Percentiles rank a stretch among this genome's conserved stretches.
phyloP scores from a whole-genome alignment of 495 filamentous ascomycete genomes.

The Aspergillus heteromorphus region DNA sequence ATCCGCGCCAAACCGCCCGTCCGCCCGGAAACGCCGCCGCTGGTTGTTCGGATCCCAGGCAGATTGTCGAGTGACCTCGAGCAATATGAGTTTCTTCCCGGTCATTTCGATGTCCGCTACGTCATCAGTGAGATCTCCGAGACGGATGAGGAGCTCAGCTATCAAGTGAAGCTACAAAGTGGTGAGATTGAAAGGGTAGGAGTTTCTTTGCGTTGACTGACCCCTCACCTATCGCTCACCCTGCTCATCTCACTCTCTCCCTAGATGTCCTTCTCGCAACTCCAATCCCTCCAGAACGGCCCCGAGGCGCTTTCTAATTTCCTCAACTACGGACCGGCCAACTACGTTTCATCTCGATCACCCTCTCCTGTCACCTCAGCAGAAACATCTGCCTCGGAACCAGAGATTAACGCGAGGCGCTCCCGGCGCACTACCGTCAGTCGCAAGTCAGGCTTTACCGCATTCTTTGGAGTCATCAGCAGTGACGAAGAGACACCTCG shows the following conservation, averaged over 20 bases:
- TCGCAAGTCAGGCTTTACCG: conserved; percentile 14
- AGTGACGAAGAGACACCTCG: conserved; percentile 13
- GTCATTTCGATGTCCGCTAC: conserved; percentile 35
- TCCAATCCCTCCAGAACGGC: conserved; percentile 32
- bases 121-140: conserved; percentile 27
- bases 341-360: not conserved
- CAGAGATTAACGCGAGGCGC: not conserved
- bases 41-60: not conserved
- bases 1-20: not conserved
- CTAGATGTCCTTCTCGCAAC: conserved; percentile 23
- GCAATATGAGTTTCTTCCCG: conserved; percentile 44
- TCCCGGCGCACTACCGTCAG: conserved; percentile 7
- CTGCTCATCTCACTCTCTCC: not conserved
- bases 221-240: not conserved
- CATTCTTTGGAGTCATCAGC: conserved; percentile 13
- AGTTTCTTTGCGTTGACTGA: not conserved
- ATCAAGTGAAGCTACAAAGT: conserved; percentile 43
- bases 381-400: conserved; percentile 9
- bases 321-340: conserved; percentile 6
- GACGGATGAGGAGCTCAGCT: conserved; percentile 23
- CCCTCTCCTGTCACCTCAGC: conserved; percentile 1
- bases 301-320: conserved; percentile 26
- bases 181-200: conserved; percentile 42
- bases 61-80: not conserved
- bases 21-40: not conserved